phyloP scores from a whole-genome alignment of 305 asterid species.

The Rubia tinctorum region DNA sequence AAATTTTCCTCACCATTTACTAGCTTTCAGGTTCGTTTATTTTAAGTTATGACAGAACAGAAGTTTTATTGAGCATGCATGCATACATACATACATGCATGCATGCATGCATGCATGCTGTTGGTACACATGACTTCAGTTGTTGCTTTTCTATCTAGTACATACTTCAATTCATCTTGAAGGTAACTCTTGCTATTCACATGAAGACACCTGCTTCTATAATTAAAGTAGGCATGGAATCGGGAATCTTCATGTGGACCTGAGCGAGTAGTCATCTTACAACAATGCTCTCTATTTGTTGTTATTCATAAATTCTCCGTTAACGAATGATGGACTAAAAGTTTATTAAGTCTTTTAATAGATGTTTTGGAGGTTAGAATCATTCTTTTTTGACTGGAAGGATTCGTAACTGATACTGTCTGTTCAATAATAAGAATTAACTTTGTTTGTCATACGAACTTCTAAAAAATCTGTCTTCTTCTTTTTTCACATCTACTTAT shows the following conservation, averaged over 20 bases:
- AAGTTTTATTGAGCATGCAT: background rate
- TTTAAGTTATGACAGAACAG: background rate
- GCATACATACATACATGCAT: background rate
- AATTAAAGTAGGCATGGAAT: background rate
- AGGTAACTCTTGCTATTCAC: background rate
- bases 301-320: background rate
- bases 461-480: background rate
- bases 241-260: background rate
- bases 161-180: background rate
- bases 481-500: too few relatives aligned
- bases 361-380: background rate
- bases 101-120: background rate
- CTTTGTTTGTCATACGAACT: background rate
- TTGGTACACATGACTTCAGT: too few relatives aligned
- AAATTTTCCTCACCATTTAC: constrained; percentile 16
- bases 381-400: background rate
- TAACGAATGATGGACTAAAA: background rate
- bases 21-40: constrained; percentile 26
- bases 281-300: background rate
- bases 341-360: background rate
- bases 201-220: background rate
- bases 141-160: too few relatives aligned
- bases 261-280: background rate
- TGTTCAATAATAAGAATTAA: background rate
- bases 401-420: too few relatives aligned